Conservation (phyloP, 73 alveolate genomes). For the Uronychia setigera region DNA sequence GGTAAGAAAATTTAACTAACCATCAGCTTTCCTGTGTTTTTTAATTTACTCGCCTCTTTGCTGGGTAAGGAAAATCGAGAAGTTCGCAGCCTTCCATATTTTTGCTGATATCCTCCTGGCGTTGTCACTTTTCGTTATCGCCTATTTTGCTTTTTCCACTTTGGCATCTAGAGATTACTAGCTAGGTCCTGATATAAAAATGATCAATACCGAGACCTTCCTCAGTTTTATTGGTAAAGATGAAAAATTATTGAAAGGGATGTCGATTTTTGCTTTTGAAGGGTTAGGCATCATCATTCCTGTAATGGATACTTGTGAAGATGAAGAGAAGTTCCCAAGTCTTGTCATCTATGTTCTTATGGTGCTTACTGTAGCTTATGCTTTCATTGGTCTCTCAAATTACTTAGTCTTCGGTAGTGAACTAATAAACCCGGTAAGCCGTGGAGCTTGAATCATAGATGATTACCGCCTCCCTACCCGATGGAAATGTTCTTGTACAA, state of each 20-base stretch:
- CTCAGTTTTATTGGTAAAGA: neutral
- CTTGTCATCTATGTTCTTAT: slow-evolving; percentile 8
- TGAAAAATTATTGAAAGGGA: slow-evolving; percentile 10
- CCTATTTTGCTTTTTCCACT: neutral
- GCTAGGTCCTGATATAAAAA: neutral
- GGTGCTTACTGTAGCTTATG: slow-evolving; percentile 15
- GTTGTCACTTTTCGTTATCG: slow-evolving; percentile 9
- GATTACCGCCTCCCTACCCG: neutral
- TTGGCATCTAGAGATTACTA: neutral
- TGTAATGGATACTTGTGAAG: slow-evolving; percentile 41
- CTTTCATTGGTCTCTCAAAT: neutral
- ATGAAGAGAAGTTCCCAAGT: slow-evolving; percentile 34
- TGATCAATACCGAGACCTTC: neutral
- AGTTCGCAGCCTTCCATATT: slow-evolving; percentile 43
- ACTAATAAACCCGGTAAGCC: neutral
- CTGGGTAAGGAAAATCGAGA: slow-evolving; percentile 47
- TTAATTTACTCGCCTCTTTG: slow-evolving; percentile 27
- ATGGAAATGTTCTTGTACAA: slow-evolving; percentile 16
- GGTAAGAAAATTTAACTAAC: slow-evolving; percentile 1
- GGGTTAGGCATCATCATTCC: slow-evolving; percentile 63
- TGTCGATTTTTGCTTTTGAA: slow-evolving; percentile 54
- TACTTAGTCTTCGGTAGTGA: neutral
- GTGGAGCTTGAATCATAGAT: neutral
- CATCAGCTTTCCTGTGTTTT: slow-evolving; percentile 33
- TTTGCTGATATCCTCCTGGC: slow-evolving; percentile 45